These are phyloP conservation scores for Hypoxylon sp. DNA, from an alignment of 2,329 filamentous ascomycete genomes.

Conservation along the genomic window DNA sequence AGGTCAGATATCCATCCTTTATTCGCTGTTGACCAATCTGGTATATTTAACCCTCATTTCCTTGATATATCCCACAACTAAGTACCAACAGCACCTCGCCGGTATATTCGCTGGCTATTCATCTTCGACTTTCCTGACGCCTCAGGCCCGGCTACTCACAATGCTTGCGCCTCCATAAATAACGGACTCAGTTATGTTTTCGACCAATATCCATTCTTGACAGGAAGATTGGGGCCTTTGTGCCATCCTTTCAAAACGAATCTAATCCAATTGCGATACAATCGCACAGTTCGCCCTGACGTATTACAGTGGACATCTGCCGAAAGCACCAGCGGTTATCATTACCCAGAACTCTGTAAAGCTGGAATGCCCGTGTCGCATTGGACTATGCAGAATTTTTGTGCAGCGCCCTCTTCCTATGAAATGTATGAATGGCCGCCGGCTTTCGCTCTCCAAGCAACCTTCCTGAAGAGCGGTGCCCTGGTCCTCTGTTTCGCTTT, in stretches of 20 bases:
- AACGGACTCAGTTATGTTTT: conserved; percentile 21
- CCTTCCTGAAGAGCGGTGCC: conserved; percentile 29
- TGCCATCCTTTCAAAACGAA: background rate
- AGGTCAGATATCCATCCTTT: conserved; percentile 1
- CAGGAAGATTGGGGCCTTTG: conserved; percentile 28
- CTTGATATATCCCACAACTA: background rate
- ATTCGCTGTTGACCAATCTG: conserved; percentile 10
- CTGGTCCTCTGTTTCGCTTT: conserved; percentile 39
- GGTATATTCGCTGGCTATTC: conserved; percentile 38
- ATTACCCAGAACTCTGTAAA: conserved; percentile 15
- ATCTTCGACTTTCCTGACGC: conserved; percentile 42
- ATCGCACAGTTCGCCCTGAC: conserved; percentile 4
- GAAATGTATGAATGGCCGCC: conserved; percentile 24
- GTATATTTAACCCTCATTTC: background rate
- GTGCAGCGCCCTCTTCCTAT: conserved; percentile 3
- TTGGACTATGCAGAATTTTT: conserved; percentile 29
- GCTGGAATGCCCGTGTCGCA: conserved; percentile 36
- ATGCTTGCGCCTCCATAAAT: conserved; percentile 16
- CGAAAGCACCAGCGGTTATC: background rate
- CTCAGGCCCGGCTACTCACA: background rate
- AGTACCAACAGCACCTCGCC: conserved; percentile 15
- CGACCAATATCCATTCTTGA: conserved; percentile 32
- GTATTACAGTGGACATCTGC: conserved; percentile 20
- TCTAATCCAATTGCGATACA: conserved; percentile 32
- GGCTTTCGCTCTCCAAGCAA: conserved; percentile 39